These are phyloP conservation scores for Darksidea phi DNA, from an alignment of 495 filamentous ascomycete genomes.

Conservation along the genomic window DNA sequence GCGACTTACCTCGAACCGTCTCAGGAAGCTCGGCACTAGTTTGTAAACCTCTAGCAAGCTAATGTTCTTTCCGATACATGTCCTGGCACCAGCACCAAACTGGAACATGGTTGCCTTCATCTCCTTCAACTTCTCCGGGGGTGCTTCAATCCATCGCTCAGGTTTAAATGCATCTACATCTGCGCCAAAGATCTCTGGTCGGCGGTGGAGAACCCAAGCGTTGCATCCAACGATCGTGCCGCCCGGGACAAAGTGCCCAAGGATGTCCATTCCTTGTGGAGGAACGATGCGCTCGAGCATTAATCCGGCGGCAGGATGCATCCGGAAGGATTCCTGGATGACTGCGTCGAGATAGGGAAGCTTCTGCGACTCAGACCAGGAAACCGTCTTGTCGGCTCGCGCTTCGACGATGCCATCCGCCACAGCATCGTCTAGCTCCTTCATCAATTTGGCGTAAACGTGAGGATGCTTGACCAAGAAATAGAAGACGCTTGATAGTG, in stretches of 20 bases:
- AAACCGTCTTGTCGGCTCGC: constrained; percentile 39
- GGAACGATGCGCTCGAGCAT: constrained; percentile 66
- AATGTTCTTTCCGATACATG: constrained; percentile 73
- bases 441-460: constrained; percentile 44
- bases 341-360: constrained; percentile 65
- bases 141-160: constrained; percentile 55
- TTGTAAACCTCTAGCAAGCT: constrained; percentile 77
- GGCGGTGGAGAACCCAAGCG: constrained; percentile 57
- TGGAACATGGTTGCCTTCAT: constrained; percentile 52
- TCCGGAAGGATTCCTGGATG: constrained; percentile 66
- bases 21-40: constrained; percentile 69
- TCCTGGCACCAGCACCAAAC: constrained; percentile 65
- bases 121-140: constrained; percentile 41
- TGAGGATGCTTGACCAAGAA: constrained; percentile 43
- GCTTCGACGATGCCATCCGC: constrained; percentile 39
- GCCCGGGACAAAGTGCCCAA: constrained; percentile 53
- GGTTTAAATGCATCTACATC: constrained; percentile 56
- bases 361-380: constrained; percentile 48
- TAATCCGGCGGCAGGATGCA: constrained; percentile 63
- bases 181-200: constrained; percentile 54
- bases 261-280: constrained; percentile 51
- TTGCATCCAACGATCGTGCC: constrained; percentile 62
- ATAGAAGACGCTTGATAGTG: constrained; percentile 44
- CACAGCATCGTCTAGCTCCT: constrained; percentile 44
- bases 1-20: constrained; percentile 59